phyloP scores from a whole-genome alignment of 495 filamentous ascomycete species.

The Neurospora sp. region DNA sequence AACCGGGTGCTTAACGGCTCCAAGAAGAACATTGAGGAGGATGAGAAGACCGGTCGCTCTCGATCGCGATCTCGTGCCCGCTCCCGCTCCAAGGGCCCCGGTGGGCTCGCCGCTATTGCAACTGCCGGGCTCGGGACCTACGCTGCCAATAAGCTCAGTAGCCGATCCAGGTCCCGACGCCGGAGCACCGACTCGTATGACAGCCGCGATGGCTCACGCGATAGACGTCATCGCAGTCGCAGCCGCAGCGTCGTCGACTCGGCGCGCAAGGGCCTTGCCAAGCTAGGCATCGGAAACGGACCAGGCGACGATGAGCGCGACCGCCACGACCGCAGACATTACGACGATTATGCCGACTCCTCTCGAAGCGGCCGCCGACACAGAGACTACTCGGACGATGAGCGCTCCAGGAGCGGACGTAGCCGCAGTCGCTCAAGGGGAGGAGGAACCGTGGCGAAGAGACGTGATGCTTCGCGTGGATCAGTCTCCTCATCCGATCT shows the following conservation, averaged over 20 bases:
- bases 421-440: constrained; percentile 22
- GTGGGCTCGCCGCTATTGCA: constrained; percentile 53
- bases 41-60: constrained; percentile 38
- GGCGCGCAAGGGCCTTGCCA: constrained; percentile 34
- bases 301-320: constrained; percentile 34
- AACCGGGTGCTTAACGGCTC: constrained; percentile 71
- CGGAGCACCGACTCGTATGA: constrained; percentile 41
- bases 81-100: constrained; percentile 30
- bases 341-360: constrained; percentile 26
- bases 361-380: constrained; percentile 21
- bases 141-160: constrained; percentile 68
- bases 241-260: constrained; percentile 40
- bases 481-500: constrained; percentile 44
- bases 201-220: constrained; percentile 30
- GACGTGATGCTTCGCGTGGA: constrained; percentile 12
- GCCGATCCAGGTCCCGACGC: constrained; percentile 48
- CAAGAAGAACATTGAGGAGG: constrained; percentile 49
- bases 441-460: constrained; percentile 10
- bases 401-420: constrained; percentile 29
- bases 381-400: constrained; percentile 35
- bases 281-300: constrained; percentile 34
- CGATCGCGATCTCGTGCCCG: constrained; percentile 42
- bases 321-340: constrained; percentile 16
- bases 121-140: constrained; percentile 67
- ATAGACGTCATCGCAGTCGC: constrained; percentile 31